These are phyloP conservation scores for Kwoniella sp. DNA, from an alignment of 768 basidiomycete genomes.

Conservation along the genomic window DNA sequence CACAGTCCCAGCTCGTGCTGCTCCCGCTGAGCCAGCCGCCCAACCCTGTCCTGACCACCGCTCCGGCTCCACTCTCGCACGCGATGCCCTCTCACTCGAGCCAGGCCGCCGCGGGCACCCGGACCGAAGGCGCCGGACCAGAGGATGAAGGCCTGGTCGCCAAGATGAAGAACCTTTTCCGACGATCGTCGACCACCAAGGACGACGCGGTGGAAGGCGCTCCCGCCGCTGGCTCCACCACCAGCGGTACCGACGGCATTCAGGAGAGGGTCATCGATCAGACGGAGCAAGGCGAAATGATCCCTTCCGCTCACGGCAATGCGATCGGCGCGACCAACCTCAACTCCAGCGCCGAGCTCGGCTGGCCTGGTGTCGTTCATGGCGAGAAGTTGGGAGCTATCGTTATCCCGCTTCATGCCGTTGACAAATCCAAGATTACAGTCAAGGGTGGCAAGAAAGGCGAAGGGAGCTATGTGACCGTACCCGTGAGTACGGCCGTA, in stretches of 20 bases:
- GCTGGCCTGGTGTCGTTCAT: conserved; percentile 34
- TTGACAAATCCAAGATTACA: conserved; percentile 31
- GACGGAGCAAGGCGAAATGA: conserved; percentile 29
- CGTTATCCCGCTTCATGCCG: conserved; percentile 15
- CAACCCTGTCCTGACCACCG: conserved; percentile 36
- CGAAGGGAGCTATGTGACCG: conserved; percentile 29
- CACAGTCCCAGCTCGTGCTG: conserved; percentile 35
- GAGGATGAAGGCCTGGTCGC: conserved; percentile 25
- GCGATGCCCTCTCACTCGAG: conserved; percentile 40
- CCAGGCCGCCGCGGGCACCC: neutral
- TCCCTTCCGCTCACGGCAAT: conserved; percentile 22
- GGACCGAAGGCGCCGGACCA: conserved; percentile 9
- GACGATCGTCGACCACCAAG: conserved; percentile 13
- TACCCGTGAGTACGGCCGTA: conserved; percentile 18
- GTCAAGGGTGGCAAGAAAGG: conserved; percentile 32
- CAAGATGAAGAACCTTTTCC: conserved; percentile 39
- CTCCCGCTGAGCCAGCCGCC: conserved; percentile 36
- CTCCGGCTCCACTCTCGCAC: conserved; percentile 33
- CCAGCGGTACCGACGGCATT: neutral
- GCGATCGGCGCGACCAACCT: conserved; percentile 24
- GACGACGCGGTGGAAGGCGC: neutral
- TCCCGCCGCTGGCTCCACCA: neutral
- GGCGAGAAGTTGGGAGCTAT: conserved; percentile 30
- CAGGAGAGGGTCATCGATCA: conserved; percentile 28
- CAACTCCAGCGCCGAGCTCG: conserved; percentile 31